A percentile compares a stretch with the other conserved stretches of the same genome.
phyloP scores from a whole-genome alignment of 495 filamentous ascomycete species.

The Neurospora discreta region DNA sequence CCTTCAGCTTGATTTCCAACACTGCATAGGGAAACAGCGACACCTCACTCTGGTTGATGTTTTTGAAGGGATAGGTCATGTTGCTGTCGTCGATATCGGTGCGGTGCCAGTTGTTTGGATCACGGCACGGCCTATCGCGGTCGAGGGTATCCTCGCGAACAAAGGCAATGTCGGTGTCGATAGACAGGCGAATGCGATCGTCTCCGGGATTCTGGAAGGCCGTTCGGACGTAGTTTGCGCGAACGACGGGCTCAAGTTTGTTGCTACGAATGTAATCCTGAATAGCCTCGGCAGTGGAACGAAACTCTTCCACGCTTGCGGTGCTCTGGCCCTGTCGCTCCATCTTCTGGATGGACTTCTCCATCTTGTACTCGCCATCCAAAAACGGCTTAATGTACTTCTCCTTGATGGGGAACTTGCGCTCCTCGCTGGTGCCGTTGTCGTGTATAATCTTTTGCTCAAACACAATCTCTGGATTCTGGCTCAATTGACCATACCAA shows the following conservation, averaged over 20 bases:
- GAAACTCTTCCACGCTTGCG: constrained; percentile 56
- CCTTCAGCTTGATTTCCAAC: constrained; percentile 84
- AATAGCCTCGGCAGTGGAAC: constrained; percentile 61
- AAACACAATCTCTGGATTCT: constrained; percentile 65
- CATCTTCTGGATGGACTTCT: constrained; percentile 79
- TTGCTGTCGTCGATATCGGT: constrained; percentile 71
- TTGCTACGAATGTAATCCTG: constrained; percentile 69
- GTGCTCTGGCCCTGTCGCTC: constrained; percentile 49
- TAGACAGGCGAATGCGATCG: constrained; percentile 77
- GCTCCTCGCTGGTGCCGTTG: constrained; percentile 62
- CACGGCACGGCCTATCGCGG: constrained; percentile 70
- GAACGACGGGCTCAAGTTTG: constrained; percentile 70
- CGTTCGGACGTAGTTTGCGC: constrained; percentile 88
- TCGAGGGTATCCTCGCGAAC: constrained; percentile 90
- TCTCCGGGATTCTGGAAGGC: constrained; percentile 96
- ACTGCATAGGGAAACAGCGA: constrained; percentile 84
- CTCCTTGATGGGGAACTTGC: constrained; percentile 74
- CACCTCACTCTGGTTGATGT: constrained; percentile 82
- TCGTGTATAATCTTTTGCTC: constrained; percentile 83
- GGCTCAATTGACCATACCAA: constrained; percentile 79
- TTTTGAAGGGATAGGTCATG: constrained; percentile 77
- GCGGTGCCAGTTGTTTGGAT: constrained; percentile 83
- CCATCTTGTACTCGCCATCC: constrained; percentile 78
- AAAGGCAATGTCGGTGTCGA: constrained; percentile 85
- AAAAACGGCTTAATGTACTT: constrained; percentile 90